Conservation (phyloP, 805 yeast genomes). For the Pichia manshurica region DNA sequence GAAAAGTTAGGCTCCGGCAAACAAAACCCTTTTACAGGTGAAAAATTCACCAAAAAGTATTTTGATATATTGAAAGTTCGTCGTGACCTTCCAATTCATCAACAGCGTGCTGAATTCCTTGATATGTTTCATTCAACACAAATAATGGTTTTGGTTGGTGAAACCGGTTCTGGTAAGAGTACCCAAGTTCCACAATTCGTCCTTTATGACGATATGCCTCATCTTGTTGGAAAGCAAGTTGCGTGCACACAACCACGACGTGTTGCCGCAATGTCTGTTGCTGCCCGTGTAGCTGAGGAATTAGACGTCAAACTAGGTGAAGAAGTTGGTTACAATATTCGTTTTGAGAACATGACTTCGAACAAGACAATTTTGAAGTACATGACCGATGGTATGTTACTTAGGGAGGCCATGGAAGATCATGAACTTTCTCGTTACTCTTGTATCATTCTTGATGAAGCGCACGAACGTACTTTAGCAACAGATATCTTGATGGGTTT, state of each 20-base stretch:
- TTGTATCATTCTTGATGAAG: constrained; percentile 92
- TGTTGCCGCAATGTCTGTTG: constrained; percentile 98
- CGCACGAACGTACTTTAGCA: constrained; percentile 95
- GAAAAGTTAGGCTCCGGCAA: constrained; percentile 50
- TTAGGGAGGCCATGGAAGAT: constrained; percentile 97
- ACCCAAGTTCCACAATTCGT: constrained; percentile 98
- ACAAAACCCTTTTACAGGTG: constrained; percentile 77
- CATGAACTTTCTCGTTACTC: constrained; percentile 75
- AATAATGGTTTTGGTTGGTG: constrained; percentile 97
- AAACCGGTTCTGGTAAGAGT: constrained; percentile 98
- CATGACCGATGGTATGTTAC: constrained; percentile 98
- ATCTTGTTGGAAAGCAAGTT: constrained; percentile 71
- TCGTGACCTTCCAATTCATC: constrained; percentile 88
- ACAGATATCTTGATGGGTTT: constrained; percentile 97
- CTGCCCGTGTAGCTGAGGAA: constrained; percentile 95
- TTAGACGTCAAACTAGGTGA: constrained; percentile 90
- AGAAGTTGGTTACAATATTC: constrained; percentile 91
- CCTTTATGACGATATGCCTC: constrained; percentile 87
- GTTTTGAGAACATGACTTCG: constrained; percentile 87
- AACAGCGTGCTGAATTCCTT: constrained; percentile 86
- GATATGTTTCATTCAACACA: constrained; percentile 79
- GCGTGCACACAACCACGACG: constrained; percentile 98
- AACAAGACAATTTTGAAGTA: constrained; percentile 80
- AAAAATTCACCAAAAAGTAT: constrained; percentile 56
- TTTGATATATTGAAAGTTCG: constrained; percentile 72